Base-by-base conservation (phyloP, 495 filamentous ascomycete genomes). In the Penicillium arizonense region DNA sequence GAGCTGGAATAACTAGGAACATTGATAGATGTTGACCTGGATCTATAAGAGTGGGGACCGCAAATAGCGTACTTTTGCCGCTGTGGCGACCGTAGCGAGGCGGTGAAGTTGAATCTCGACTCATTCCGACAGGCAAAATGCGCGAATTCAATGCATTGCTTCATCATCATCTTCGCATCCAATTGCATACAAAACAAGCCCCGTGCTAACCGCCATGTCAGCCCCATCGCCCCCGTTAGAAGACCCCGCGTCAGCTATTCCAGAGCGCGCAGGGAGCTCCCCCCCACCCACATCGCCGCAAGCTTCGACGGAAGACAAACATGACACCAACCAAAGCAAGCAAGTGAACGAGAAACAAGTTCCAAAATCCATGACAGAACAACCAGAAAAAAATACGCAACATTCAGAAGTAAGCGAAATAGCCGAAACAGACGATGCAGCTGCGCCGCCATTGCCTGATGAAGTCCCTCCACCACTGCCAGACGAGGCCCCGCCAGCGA, bases 401-500 rank as follows among this genome's bases (percentile, higher is more conserved):
- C 49, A 56, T 1, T 18, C 51, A n/a, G 45, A 36, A 35, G 14
- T 59, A 24, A 52, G 57, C 28, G 47, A 54, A 35, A 47, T 46
- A 32, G 37, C 20, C 20, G 56, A 58, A 35, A 47, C 55, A 45
- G 59, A 43, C 57, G 52, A 67, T 58, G 37, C 57, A 49, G 57
- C 63, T 16, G 68, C 67, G 47, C 80, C 79, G 23, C 79, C 81
- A 53, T 64, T 83, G 59, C 81, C 80, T 48, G 71, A 77, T 44
- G 77, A 78, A 37, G 42, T 63, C 48, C 71, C 71, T 28, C 77
- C 80, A 38, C 77, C 79, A 21, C 72, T 82, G 43, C 78, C 80
- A 52, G 57, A 69, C 37, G 78, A 79, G 67, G 77, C 78, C 40
- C 79, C 80, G 26, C 78, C 86, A 0, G 67, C 70, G 11, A 57